These are phyloP conservation scores for Escallonia herrerae DNA, from an alignment of 129 eudicot species.

Conservation along the genomic window DNA sequence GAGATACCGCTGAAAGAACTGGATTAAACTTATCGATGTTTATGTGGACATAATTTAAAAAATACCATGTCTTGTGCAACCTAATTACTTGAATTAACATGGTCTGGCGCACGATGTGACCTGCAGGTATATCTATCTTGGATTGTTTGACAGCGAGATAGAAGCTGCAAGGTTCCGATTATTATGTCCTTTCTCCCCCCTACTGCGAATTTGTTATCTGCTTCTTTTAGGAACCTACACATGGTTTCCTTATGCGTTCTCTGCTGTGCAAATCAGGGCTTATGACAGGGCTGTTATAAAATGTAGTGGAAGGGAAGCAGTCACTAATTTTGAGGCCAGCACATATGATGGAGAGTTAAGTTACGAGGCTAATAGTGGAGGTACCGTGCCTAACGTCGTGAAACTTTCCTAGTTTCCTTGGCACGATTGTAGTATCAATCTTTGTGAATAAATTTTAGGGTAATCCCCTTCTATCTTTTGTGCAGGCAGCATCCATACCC, in stretches of 20 bases:
- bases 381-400: slow-evolving; percentile 12
- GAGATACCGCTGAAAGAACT: slow-evolving; percentile 9
- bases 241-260: neutral
- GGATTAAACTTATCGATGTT: neutral
- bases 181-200: neutral
- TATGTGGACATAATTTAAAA: neutral
- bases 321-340: slow-evolving; percentile 48
- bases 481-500: slow-evolving; percentile 19
- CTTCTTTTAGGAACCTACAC: neutral
- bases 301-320: slow-evolving; percentile 54
- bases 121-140: slow-evolving; percentile 78
- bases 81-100: neutral
- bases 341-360: slow-evolving; percentile 26
- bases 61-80: neutral
- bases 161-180: slow-evolving; percentile 80
- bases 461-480: neutral
- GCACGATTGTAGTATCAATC: neutral
- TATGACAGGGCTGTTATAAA: slow-evolving; percentile 58
- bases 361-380: slow-evolving; percentile 28
- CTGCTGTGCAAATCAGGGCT: slow-evolving; percentile 26
- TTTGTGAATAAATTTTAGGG: neutral
- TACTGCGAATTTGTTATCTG: neutral
- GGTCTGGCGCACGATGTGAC: neutral
- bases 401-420: no score
- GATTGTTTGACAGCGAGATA: slow-evolving; percentile 75